Percentiles rank a stretch among this genome's conserved stretches.
These are phyloP conservation scores for Tylopilus plumbeoviolaceoides DNA, from an alignment of 768 basidiomycete species.

Conservation along the genomic window DNA sequence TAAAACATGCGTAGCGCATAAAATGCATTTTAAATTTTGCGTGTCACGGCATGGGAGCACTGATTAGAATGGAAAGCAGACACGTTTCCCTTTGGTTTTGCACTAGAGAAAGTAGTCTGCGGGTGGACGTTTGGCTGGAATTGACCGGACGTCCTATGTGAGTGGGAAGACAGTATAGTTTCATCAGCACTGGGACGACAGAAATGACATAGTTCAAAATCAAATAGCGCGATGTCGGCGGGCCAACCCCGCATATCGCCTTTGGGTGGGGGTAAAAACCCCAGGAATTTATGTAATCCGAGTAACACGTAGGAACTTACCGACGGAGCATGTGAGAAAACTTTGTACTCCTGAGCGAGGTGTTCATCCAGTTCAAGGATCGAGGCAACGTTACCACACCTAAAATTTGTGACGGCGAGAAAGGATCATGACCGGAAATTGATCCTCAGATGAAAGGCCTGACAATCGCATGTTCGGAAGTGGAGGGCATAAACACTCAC, in stretches of 20 bases:
- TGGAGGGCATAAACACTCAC: conserved; percentile 42
- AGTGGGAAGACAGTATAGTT: conserved; percentile 2
- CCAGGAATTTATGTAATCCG: conserved; percentile 16
- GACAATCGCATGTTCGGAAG: conserved; percentile 13
- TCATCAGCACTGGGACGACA: neutral
- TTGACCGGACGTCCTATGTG: conserved; percentile 69
- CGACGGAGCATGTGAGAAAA: conserved; percentile 86
- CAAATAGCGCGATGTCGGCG: conserved; percentile 1
- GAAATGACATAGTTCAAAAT: neutral
- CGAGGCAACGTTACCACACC: conserved; percentile 94
- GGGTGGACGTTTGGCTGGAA: conserved; percentile 80
- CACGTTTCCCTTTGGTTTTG: conserved; percentile 8
- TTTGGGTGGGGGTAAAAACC: conserved; percentile 12
- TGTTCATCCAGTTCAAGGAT: conserved; percentile 93
- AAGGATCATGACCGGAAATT: conserved; percentile 23
- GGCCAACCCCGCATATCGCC: conserved; percentile 28
- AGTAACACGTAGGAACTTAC: conserved; percentile 41
- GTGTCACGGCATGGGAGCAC: conserved; percentile 17
- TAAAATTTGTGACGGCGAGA: conserved; percentile 29
- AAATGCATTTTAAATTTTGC: conserved; percentile 8
- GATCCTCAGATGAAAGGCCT: conserved; percentile 13
- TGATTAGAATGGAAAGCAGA: conserved; percentile 14
- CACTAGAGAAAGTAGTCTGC: conserved; percentile 79
- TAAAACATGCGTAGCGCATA: conserved; percentile 23
- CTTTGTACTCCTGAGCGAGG: conserved; percentile 91